A percentile compares a stretch with the other conserved stretches of the same genome.
Evolutionary conservation across 306 rosid species (phyloP).

Genomic region (Coriaria nepalensis): DNA sequence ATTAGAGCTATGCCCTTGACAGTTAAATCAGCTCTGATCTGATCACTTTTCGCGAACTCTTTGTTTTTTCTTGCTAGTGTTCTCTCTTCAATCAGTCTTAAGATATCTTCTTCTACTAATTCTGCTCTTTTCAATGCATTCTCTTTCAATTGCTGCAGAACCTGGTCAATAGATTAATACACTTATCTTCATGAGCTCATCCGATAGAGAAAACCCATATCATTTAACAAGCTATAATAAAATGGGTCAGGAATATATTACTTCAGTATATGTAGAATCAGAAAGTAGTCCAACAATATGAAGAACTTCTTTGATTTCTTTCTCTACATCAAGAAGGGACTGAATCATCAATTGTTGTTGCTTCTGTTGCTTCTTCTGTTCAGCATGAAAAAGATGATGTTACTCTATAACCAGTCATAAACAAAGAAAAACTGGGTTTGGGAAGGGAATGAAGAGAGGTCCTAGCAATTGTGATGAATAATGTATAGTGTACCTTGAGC

Average conservation of each 20-base stretch:
- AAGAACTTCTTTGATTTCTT: slow-evolving; percentile 43
- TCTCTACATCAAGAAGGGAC: slow-evolving; percentile 48
- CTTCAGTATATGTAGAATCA: slow-evolving; percentile 46
- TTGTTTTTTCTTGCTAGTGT: slow-evolving; percentile 63
- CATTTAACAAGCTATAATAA: not conserved
- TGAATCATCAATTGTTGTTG: slow-evolving; percentile 41
- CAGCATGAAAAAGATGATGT: slow-evolving; percentile 5
- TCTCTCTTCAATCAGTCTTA: slow-evolving; percentile 51
- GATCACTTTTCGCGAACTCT: slow-evolving; percentile 59
- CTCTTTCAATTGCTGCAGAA: slow-evolving; percentile 66
- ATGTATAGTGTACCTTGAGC: slow-evolving; percentile 49
- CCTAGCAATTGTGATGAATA: slow-evolving; percentile 2
- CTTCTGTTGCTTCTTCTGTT: slow-evolving; percentile 64
- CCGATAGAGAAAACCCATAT: not conserved
- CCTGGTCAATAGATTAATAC: slow-evolving; percentile 25
- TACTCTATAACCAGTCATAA: not conserved
- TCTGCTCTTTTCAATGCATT: slow-evolving; percentile 74
- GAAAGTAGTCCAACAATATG: slow-evolving; percentile 49
- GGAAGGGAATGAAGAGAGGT: not conserved
- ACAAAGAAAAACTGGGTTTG: not conserved
- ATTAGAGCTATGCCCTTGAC: slow-evolving; percentile 73
- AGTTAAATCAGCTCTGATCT: slow-evolving; percentile 56
- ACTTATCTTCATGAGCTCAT: not conserved
- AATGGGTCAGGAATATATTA: slow-evolving; percentile 13
- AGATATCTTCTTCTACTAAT: slow-evolving; percentile 53